Evolutionary conservation across 371 early-diverging fungal genomes (phyloP).

Genomic region (Mortierella sp.): DNA sequence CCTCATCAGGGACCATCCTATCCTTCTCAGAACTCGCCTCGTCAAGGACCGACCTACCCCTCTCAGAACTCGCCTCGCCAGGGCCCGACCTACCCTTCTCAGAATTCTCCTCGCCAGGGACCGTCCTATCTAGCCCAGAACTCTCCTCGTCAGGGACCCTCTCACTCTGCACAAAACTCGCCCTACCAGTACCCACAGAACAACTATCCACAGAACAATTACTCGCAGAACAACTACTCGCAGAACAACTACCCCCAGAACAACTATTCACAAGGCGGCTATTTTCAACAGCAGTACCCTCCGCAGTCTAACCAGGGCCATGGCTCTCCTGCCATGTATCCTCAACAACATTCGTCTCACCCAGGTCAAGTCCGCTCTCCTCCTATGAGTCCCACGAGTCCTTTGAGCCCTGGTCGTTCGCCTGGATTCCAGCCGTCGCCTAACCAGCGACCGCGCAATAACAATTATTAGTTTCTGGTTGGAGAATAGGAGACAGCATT

Average conservation of each 20-base stretch:
- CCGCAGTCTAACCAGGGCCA: constrained; percentile 5
- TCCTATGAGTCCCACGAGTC: background rate
- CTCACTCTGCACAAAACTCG: constrained; percentile 9
- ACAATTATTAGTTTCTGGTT: too few species aligned
- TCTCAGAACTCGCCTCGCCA: constrained; percentile 12
- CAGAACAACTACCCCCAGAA: too few species aligned
- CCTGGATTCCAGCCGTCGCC: too few species aligned
- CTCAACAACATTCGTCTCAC: constrained; percentile 13
- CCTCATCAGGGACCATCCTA: constrained; percentile 27
- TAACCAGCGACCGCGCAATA: too few species aligned
- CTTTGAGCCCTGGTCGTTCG: background rate
- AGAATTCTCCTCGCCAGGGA: constrained; percentile 6
- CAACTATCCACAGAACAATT: too few species aligned
- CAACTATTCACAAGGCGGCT: too few species aligned
- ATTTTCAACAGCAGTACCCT: constrained; percentile 17
- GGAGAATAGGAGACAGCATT: constrained; percentile 8
- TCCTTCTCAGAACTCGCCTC: constrained; percentile 13
- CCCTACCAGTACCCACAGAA: background rate
- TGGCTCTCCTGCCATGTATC: constrained; percentile 1
- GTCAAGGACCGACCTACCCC: background rate
- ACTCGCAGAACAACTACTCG: too few species aligned
- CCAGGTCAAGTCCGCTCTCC: background rate
- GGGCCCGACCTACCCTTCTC: constrained; percentile 6
- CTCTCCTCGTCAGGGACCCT: background rate
- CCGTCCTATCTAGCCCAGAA: constrained; percentile 8